Conservation (phyloP, 2,329 filamentous ascomycete species). For the Colletotrichum sp. region DNA sequence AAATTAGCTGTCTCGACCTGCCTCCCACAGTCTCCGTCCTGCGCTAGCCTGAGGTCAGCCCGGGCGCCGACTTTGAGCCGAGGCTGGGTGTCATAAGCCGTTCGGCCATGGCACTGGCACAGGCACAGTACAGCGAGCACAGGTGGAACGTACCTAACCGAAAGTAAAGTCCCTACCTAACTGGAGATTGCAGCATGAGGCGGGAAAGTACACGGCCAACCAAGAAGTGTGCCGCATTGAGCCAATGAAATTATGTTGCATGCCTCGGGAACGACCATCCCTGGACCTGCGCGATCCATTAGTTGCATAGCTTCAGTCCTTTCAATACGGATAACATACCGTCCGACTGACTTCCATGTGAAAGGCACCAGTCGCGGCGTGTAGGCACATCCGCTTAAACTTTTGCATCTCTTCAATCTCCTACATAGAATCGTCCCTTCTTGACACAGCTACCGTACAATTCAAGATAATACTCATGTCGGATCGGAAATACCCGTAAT, state of each 20-base stretch:
- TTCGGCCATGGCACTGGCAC: not conserved
- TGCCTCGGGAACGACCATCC: slow-evolving; percentile 2
- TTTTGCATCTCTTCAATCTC: not conserved
- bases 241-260: slow-evolving; percentile 14
- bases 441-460: not conserved
- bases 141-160: not conserved
- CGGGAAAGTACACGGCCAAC: not conserved
- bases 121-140: not conserved
- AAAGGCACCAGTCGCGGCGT: not conserved
- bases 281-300: not conserved
- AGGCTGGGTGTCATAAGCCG: slow-evolving; percentile 2
- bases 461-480: not conserved
- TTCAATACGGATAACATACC: not conserved
- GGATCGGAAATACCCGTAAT: not conserved
- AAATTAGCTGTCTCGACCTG: not conserved
- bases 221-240: not conserved
- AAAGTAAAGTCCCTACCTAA: not conserved
- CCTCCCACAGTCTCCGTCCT: not conserved
- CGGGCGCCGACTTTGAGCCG: not conserved
- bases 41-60: not conserved
- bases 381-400: not conserved
- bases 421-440: not conserved
- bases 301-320: not conserved
- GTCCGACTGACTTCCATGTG: not conserved
- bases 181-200: not conserved